Base-by-base conservation (phyloP, 345 rosid species). In the Gossypioides kirkii region DNA sequence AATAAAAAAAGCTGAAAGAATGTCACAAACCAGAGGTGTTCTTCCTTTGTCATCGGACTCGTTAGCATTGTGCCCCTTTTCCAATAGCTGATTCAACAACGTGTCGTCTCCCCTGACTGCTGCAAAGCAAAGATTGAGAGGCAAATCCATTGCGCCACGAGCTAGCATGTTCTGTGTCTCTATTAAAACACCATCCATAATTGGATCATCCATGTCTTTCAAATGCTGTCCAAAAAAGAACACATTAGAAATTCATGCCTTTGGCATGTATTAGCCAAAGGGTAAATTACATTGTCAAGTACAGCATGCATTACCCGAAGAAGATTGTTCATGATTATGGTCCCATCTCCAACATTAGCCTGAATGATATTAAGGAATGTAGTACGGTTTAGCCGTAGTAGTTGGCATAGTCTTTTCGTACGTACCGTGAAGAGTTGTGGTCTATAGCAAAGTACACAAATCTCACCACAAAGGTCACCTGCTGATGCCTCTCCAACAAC, bases 311-410 rank as follows among this genome's bases (percentile, higher is more conserved):
- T 3, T 32, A 55, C 60, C 60, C 20, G 60, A 22, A 55, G 60
- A 26, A 55, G 60, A 55, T 55, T 55, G 60, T 20, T 55, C 60
- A 55, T 55, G 60, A 55, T 55, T 55, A 55, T 55, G 60, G 60
- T 55, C 60, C 60, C 60, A 55, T 55, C 60, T 55, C 60, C 60
- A 22, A 55, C 60, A 55, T 55, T 55, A 26, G 60, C 60, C 60
- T 55, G 60, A 55, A 55, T 22, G 22, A 55, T 55, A 22, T 20
- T 55, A 22, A 55, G 60, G 60, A 55, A 55, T 13, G 28, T 55
- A 22, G 60, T 20, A 22, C 60, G 60, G 26, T 55, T 55, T 22
- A 55, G 28, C 22, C 60, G 28, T 10, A 55, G 60, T 20, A 55
- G 14, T 55, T 55, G 60, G 60, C 60, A 55, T 10, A 55, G 20